phyloP scores from a whole-genome alignment of 176 grass and related monocot species.

The Rhipidocladum racemiflorum region DNA sequence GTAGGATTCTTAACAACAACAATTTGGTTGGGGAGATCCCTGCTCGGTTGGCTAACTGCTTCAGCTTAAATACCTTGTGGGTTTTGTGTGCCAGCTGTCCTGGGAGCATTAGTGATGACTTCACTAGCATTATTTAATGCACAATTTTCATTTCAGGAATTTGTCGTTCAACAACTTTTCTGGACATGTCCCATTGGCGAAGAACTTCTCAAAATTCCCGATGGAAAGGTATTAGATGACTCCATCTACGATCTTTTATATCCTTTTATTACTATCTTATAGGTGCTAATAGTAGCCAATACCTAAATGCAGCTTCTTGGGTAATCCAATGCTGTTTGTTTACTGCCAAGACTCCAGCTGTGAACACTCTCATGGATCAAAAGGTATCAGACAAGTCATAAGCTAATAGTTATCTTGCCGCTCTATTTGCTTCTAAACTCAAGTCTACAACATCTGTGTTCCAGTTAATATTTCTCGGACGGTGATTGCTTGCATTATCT shows the following conservation, averaged over 20 bases:
- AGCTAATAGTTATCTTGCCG: background rate
- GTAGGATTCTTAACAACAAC: slow-evolving; percentile 96
- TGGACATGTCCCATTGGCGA: slow-evolving; percentile 58
- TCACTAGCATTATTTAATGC: slow-evolving; percentile 11
- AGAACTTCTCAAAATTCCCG: slow-evolving; percentile 92
- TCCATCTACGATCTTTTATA: background rate
- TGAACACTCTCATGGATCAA: slow-evolving; percentile 47
- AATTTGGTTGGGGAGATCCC: slow-evolving; percentile 84
- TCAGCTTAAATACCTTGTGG: slow-evolving; percentile 88
- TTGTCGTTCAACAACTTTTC: slow-evolving; percentile 94
- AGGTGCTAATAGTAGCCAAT: slow-evolving; percentile 3
- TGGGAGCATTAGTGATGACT: background rate
- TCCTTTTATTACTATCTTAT: background rate
- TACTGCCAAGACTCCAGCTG: slow-evolving; percentile 62
- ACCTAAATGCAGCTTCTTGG: slow-evolving; percentile 66
- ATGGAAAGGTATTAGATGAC: slow-evolving; percentile 58
- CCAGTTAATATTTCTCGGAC: slow-evolving; percentile 73
- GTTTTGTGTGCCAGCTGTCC: slow-evolving; percentile 15
- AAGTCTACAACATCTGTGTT: slow-evolving; percentile 9
- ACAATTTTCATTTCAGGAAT: slow-evolving; percentile 61
- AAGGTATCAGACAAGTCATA: slow-evolving; percentile 48
- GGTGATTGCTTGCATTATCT: slow-evolving; percentile 70
- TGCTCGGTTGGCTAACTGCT: slow-evolving; percentile 79
- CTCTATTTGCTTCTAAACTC: slow-evolving; percentile 10
- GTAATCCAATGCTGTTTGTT: slow-evolving; percentile 66